phyloP scores from a whole-genome alignment of 2,329 filamentous ascomycete species.

The Sporothrix pseudoabietina region DNA sequence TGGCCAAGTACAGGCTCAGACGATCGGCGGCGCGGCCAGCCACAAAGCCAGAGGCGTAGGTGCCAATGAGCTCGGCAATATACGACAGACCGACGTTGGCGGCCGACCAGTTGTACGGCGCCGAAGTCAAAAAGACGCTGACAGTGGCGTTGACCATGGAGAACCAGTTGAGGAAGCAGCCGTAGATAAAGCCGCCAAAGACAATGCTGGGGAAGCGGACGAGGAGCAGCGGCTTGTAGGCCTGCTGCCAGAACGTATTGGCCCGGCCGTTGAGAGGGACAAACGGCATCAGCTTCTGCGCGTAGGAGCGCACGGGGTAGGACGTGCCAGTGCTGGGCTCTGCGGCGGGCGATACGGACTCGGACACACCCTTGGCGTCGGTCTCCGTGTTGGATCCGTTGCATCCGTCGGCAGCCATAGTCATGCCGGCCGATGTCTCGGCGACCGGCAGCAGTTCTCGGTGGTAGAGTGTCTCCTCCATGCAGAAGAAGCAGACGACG shows the following conservation, averaged over 20 bases:
- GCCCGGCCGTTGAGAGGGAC: conserved; percentile 31
- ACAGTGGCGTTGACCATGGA: conserved; percentile 37
- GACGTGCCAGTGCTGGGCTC: neutral
- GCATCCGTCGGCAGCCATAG: neutral
- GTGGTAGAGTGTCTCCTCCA: conserved; percentile 62
- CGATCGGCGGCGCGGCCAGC: conserved; percentile 34
- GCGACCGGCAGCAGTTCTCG: conserved; percentile 35
- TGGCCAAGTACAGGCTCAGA: conserved; percentile 40
- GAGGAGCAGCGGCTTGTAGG: conserved; percentile 27
- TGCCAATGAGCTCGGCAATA: conserved; percentile 22
- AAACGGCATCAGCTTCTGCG: conserved; percentile 4
- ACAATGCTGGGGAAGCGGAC: conserved; percentile 29
- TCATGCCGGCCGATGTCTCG: neutral
- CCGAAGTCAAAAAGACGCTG: conserved; percentile 31
- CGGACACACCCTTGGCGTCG: neutral
- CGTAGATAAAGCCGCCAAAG: conserved; percentile 36
- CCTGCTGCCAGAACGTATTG: conserved; percentile 35
- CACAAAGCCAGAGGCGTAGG: conserved; percentile 35
- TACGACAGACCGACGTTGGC: conserved; percentile 26
- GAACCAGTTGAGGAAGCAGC: conserved; percentile 37
- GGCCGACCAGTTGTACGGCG: conserved; percentile 35
- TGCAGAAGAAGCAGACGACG: conserved; percentile 58
- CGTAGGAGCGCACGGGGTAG: conserved; percentile 5
- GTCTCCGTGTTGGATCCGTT: neutral
- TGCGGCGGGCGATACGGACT: neutral